These are phyloP conservation scores for Scytalidium lignicola DNA, from an alignment of 2,329 filamentous ascomycete species.

Conservation along the genomic window DNA sequence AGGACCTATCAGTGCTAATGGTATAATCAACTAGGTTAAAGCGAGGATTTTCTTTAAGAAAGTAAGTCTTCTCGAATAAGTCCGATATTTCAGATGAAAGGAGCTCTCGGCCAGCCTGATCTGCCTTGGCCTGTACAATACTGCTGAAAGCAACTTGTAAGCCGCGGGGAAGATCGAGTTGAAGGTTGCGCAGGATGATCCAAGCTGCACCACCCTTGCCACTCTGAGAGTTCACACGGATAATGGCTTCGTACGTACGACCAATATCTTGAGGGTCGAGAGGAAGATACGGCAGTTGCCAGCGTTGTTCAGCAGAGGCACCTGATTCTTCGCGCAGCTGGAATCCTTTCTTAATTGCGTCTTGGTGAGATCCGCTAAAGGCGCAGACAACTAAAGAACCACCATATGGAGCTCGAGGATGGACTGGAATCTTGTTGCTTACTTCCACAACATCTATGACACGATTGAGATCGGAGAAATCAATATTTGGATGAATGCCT, in stretches of 20 bases:
- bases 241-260: slow-evolving; percentile 95
- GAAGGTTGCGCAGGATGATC: slow-evolving; percentile 84
- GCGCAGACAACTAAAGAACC: slow-evolving; percentile 89
- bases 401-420: slow-evolving; percentile 84
- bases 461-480: slow-evolving; percentile 83
- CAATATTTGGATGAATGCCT: slow-evolving; percentile 76
- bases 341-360: slow-evolving; percentile 94
- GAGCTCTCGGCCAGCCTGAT: slow-evolving; percentile 77
- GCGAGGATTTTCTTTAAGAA: slow-evolving; percentile 74
- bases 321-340: slow-evolving; percentile 59
- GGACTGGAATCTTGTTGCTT: slow-evolving; percentile 91
- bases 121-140: slow-evolving; percentile 77
- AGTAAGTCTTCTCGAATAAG: slow-evolving; percentile 87
- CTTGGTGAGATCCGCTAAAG: slow-evolving; percentile 89
- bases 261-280: slow-evolving; percentile 92
- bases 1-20: slow-evolving; percentile 77
- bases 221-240: slow-evolving; percentile 93
- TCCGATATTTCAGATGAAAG: slow-evolving; percentile 76
- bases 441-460: slow-evolving; percentile 88
- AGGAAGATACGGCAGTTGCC: slow-evolving; percentile 88
- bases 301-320: slow-evolving; percentile 58
- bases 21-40: slow-evolving; percentile 89
- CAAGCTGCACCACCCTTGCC: slow-evolving; percentile 93
- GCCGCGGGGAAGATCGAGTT: slow-evolving; percentile 87
- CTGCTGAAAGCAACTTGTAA: slow-evolving; percentile 88